phyloP scores from a whole-genome alignment of 2,329 filamentous ascomycete species.

The Calonectria honghensis region DNA sequence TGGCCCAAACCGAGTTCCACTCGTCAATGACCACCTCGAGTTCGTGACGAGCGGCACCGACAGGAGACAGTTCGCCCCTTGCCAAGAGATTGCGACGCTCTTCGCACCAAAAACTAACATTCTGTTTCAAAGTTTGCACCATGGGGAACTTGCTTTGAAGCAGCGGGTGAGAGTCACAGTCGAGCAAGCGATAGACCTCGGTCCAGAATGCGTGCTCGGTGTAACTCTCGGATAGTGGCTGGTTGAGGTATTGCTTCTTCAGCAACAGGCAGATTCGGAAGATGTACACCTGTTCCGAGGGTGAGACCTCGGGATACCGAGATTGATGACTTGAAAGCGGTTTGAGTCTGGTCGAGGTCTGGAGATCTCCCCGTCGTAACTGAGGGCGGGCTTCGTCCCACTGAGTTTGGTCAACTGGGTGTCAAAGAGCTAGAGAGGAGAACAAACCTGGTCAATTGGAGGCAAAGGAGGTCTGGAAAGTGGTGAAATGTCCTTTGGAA shows the following conservation, averaged over 20 bases:
- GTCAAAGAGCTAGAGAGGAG: fast-evolving
- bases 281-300: not conserved
- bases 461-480: not conserved
- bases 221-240: conserved; percentile 15
- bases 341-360: conserved; percentile 12
- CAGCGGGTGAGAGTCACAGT: not conserved
- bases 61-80: conserved; percentile 17
- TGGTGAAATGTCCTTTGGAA: not conserved
- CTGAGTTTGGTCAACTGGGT: conserved; percentile 34
- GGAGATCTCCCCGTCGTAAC: conserved; percentile 43
- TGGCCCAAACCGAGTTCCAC: conserved; percentile 46
- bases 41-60: not conserved
- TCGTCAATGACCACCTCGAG: conserved; percentile 42
- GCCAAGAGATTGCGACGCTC: conserved; percentile 20
- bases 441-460: conserved; percentile 26
- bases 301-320: not conserved
- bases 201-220: conserved; percentile 10
- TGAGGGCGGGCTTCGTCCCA: conserved; percentile 1
- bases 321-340: not conserved
- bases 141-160: not conserved
- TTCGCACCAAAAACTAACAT: conserved; percentile 38
- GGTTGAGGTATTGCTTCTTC: conserved; percentile 16
- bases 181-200: conserved; percentile 2
- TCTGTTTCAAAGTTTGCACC: not conserved
- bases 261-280: not conserved